Conservation (phyloP, 2,329 filamentous ascomycete genomes). For the Monilinia polystroma region DNA sequence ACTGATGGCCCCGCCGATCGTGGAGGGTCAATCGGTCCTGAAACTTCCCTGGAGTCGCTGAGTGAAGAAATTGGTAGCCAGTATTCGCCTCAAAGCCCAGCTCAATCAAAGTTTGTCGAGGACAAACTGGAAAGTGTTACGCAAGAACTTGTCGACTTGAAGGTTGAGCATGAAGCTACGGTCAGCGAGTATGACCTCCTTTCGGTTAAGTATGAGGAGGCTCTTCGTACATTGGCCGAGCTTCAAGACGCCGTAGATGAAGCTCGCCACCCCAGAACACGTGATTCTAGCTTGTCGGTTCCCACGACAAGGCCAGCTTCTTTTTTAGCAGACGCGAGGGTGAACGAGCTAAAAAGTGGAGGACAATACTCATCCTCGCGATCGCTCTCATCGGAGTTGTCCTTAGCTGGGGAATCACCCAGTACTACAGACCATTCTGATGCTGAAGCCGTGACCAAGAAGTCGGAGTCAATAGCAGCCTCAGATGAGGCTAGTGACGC, state of each 20-base stretch:
- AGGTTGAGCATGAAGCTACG: slow-evolving; percentile 84
- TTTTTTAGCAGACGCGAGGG: slow-evolving; percentile 78
- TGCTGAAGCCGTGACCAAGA: slow-evolving; percentile 51
- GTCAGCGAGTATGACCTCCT: slow-evolving; percentile 78
- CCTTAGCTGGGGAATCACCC: slow-evolving; percentile 77
- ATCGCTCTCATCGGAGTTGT: slow-evolving; percentile 91
- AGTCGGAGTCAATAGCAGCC: slow-evolving; percentile 33
- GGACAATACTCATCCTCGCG: slow-evolving; percentile 74
- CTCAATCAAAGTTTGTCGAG: slow-evolving; percentile 80
- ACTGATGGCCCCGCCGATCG: slow-evolving; percentile 40
- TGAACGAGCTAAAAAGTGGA: slow-evolving; percentile 67
- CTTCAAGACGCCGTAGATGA: slow-evolving; percentile 85
- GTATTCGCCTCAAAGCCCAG: slow-evolving; percentile 59
- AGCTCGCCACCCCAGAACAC: slow-evolving; percentile 55
- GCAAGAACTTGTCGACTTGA: slow-evolving; percentile 86
- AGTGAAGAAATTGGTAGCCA: slow-evolving; percentile 37
- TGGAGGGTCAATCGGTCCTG: slow-evolving; percentile 42
- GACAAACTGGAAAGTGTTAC: slow-evolving; percentile 91
- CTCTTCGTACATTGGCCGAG: slow-evolving; percentile 76
- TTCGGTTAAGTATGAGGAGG: slow-evolving; percentile 86
- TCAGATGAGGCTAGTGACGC: slow-evolving; percentile 45
- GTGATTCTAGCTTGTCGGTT: slow-evolving; percentile 56
- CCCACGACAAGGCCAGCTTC: slow-evolving; percentile 64
- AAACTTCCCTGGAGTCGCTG: slow-evolving; percentile 39
- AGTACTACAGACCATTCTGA: slow-evolving; percentile 63